These are phyloP conservation scores for Vachellia pachyceras DNA, from an alignment of 306 rosid species.

Conservation along the genomic window DNA sequence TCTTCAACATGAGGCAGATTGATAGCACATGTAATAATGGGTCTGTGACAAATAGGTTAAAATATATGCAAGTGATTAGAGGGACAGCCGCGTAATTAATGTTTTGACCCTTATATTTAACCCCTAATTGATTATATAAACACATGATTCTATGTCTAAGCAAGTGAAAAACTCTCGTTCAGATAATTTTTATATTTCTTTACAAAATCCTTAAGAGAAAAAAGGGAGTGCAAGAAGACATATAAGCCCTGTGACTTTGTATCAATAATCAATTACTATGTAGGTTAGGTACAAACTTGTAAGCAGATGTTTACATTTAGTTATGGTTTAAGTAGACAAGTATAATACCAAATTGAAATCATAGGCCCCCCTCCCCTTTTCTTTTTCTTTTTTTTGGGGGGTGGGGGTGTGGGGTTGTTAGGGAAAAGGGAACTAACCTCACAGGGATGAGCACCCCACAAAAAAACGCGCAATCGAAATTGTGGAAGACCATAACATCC, in stretches of 20 bases:
- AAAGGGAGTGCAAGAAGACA: neutral
- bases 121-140: neutral
- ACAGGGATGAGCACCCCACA: conserved; percentile 90
- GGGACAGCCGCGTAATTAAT: neutral
- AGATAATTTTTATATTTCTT: neutral
- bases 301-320: conserved; percentile 10
- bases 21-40: too few species aligned
- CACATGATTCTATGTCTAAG: neutral
- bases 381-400: too few species aligned
- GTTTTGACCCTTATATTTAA: neutral
- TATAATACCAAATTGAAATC: conserved; percentile 24
- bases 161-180: neutral
- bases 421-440: conserved; percentile 58
- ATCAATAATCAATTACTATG: conserved; percentile 16
- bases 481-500: conserved; percentile 98
- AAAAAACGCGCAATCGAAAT: conserved; percentile 90
- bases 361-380: neutral
- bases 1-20: too few species aligned
- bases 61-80: neutral
- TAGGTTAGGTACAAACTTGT: neutral
- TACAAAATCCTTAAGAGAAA: neutral
- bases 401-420: too few species aligned
- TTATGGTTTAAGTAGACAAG: conserved; percentile 22
- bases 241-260: neutral
- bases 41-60: too few species aligned